A percentile compares a stretch with the other conserved stretches of the same genome.
These are phyloP conservation scores for Diddensiella santjacobensis DNA, from an alignment of 805 yeast species.

Conservation along the genomic window DNA sequence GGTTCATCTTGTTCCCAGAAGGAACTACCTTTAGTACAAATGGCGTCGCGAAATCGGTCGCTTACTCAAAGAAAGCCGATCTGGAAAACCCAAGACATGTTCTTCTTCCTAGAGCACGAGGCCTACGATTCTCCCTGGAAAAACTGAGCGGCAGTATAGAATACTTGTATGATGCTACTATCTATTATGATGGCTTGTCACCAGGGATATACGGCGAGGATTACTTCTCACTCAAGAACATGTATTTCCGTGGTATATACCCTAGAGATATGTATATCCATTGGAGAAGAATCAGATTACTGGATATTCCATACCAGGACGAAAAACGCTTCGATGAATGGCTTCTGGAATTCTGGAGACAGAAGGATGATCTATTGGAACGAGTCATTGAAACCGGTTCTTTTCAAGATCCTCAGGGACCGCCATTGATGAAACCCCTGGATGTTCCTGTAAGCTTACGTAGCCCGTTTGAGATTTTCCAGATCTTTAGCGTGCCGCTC, in stretches of 20 bases:
- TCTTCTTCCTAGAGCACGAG: slow-evolving; percentile 79
- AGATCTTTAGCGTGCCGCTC: slow-evolving; percentile 35
- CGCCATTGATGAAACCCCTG: slow-evolving; percentile 5
- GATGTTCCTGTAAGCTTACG: slow-evolving; percentile 24
- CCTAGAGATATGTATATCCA: slow-evolving; percentile 66
- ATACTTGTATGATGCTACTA: slow-evolving; percentile 73
- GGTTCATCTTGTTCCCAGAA: slow-evolving; percentile 83
- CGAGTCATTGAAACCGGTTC: slow-evolving; percentile 53
- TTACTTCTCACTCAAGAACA: slow-evolving; percentile 57
- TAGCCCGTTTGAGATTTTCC: slow-evolving; percentile 29
- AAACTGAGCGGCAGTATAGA: slow-evolving; percentile 41
- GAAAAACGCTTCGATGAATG: slow-evolving; percentile 63
- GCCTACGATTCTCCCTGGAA: slow-evolving; percentile 63
- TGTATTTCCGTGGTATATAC: slow-evolving; percentile 65
- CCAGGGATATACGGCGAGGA: slow-evolving; percentile 71
- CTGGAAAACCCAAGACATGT: slow-evolving; percentile 51
- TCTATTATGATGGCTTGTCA: slow-evolving; percentile 72
- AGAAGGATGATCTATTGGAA: slow-evolving; percentile 72
- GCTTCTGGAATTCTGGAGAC: slow-evolving; percentile 70
- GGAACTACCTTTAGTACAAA: slow-evolving; percentile 80
- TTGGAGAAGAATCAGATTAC: slow-evolving; percentile 52
- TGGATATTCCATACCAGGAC: slow-evolving; percentile 61
- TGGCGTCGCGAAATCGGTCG: slow-evolving; percentile 55
- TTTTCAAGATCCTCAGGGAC: slow-evolving; percentile 23
- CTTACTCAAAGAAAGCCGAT: slow-evolving; percentile 50